Evolutionary conservation across 2,329 filamentous ascomycete species (phyloP).

Genomic region (Bipolaris oryzae): DNA sequence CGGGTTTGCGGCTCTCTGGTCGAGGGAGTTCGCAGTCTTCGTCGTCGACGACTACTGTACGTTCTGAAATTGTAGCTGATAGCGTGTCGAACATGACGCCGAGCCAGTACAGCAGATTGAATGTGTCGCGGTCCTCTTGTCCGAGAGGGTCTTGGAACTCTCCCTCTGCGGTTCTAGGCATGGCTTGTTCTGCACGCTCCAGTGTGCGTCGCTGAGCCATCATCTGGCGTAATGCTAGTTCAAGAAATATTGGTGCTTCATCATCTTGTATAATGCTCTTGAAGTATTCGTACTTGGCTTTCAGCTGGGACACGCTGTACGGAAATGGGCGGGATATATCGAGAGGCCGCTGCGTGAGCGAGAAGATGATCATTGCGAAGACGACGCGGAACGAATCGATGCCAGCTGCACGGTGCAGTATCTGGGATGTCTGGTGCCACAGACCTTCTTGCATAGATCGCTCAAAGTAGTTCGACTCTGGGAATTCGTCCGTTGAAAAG

Average conservation of each 20-base stretch:
- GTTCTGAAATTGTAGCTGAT: conserved; percentile 60
- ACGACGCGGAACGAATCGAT: conserved; percentile 53
- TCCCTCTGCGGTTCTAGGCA: conserved; percentile 18
- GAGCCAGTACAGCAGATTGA: conserved; percentile 63
- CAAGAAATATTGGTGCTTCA: conserved; percentile 10
- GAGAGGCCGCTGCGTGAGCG: conserved; percentile 50
- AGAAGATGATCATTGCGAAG: conserved; percentile 54
- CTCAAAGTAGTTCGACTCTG: conserved; percentile 35
- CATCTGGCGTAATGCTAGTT: conserved; percentile 13
- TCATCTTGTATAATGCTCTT: conserved; percentile 11
- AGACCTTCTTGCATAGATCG: conserved; percentile 46
- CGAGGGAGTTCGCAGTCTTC: conserved; percentile 52
- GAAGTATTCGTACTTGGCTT: conserved; percentile 8
- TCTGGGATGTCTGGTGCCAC: conserved; percentile 51
- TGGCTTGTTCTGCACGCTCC: conserved; percentile 11
- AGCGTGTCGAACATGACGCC: conserved; percentile 65
- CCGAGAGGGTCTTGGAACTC: conserved; percentile 26
- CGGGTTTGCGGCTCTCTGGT: conserved; percentile 3
- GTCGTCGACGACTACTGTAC: conserved; percentile 53
- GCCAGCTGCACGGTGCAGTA: conserved; percentile 44
- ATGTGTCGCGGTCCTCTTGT: conserved; percentile 52
- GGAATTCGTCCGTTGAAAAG: conserved; percentile 13
- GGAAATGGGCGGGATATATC: conserved; percentile 16
- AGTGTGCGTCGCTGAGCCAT: conserved; percentile 13
- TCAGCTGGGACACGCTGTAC: not conserved